Evolutionary conservation across 495 filamentous ascomycete genomes (phyloP).

Genomic region (Aspergillus baeticus): DNA sequence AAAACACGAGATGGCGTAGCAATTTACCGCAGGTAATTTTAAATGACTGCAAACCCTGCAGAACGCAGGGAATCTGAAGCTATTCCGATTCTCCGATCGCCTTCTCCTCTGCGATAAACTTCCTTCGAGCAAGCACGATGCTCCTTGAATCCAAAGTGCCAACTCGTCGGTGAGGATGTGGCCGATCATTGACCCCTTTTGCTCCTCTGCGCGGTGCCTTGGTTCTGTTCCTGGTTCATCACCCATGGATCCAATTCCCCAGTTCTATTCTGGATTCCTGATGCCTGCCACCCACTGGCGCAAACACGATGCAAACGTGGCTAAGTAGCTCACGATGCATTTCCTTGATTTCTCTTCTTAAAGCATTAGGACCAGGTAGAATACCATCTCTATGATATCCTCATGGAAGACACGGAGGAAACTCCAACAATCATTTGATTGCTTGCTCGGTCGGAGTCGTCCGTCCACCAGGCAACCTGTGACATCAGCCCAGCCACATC

Average conservation of each 20-base stretch:
- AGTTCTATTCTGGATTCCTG: background rate
- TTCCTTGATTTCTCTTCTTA: too few relatives aligned
- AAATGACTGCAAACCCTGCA: constrained; percentile 8
- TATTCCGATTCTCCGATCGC: background rate
- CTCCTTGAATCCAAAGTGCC: background rate
- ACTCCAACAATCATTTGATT: background rate
- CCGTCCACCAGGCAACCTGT: constrained; percentile 1
- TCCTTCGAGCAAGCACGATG: background rate
- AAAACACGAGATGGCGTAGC: constrained; percentile 6
- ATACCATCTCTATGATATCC: too few relatives aligned
- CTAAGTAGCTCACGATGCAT: too few relatives aligned
- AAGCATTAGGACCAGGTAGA: too few relatives aligned
- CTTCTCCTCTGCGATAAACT: background rate
- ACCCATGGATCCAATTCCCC: background rate
- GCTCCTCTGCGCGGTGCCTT: background rate
- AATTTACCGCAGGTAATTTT: background rate
- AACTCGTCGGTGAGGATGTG: background rate
- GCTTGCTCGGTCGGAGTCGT: background rate
- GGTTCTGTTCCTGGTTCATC: background rate
- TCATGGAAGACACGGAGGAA: too few relatives aligned
- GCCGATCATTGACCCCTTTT: constrained; percentile 1
- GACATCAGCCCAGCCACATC: constrained; percentile 12
- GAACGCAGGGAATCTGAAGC: background rate
- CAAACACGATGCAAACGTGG: too few relatives aligned
- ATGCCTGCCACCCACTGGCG: background rate